A percentile compares a stretch with the other conserved stretches of the same genome.
Conservation (phyloP, 2,329 filamentous ascomycete genomes). For the Lachnellula arida region DNA sequence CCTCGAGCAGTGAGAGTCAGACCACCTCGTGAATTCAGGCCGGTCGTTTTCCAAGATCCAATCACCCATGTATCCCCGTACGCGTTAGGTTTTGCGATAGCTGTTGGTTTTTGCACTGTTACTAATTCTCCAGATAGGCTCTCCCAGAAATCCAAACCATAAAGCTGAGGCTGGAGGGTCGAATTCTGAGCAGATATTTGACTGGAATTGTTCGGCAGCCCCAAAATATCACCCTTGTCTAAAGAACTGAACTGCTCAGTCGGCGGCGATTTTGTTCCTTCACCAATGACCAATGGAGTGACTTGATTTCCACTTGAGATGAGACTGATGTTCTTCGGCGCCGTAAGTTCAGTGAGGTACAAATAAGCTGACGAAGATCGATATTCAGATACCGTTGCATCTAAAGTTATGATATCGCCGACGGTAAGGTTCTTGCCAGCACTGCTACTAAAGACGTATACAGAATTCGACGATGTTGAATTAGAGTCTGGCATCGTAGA, state of each 20-base stretch:
- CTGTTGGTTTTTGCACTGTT: slow-evolving; percentile 52
- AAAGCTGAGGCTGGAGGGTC: slow-evolving; percentile 52
- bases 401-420: slow-evolving; percentile 58
- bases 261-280: slow-evolving; percentile 52
- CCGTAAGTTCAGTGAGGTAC: slow-evolving; percentile 59
- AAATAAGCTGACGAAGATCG: slow-evolving; percentile 44
- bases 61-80: slow-evolving; percentile 67
- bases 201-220: slow-evolving; percentile 56
- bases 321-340: slow-evolving; percentile 48
- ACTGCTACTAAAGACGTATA: slow-evolving; percentile 58
- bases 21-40: slow-evolving; percentile 58
- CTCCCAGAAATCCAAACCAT: slow-evolving; percentile 72
- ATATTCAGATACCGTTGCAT: slow-evolving; percentile 56
- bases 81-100: slow-evolving; percentile 55
- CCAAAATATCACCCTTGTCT: slow-evolving; percentile 62
- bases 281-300: slow-evolving; percentile 55
- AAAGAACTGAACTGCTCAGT: slow-evolving; percentile 56
- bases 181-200: slow-evolving; percentile 57
- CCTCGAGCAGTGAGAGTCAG: slow-evolving; percentile 56
- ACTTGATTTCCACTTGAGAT: slow-evolving; percentile 51
- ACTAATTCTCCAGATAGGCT: slow-evolving; percentile 63
- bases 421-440: slow-evolving; percentile 49
- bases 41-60: slow-evolving; percentile 59
- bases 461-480: slow-evolving; percentile 54
- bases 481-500: slow-evolving; percentile 54